These are phyloP conservation scores for Scheffersomyces lignosus DNA, from an alignment of 805 yeast species.

Conservation along the genomic window DNA sequence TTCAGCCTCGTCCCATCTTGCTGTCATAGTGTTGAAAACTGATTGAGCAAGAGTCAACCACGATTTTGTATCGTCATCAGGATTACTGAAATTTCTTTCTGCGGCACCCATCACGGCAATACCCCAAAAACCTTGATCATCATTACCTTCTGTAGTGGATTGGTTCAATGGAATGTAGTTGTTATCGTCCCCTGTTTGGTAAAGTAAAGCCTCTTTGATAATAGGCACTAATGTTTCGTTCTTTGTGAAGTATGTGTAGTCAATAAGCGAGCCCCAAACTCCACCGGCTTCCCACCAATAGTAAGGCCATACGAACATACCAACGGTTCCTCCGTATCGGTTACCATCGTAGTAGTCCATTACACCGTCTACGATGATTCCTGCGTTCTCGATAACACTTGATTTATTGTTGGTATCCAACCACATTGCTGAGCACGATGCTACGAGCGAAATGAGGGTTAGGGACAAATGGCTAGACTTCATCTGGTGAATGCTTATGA, in stretches of 20 bases:
- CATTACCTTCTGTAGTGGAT: conserved; percentile 92
- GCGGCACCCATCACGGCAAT: conserved; percentile 90
- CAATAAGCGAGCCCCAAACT: conserved; percentile 86
- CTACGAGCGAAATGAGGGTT: conserved; percentile 10
- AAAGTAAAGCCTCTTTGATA: conserved; percentile 61
- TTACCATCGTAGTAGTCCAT: conserved; percentile 79
- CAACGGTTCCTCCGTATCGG: conserved; percentile 72
- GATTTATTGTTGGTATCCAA: conserved; percentile 41
- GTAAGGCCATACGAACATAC: conserved; percentile 86
- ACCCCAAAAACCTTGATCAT: conserved; percentile 98
- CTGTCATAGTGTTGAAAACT: conserved; percentile 45
- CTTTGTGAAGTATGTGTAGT: conserved; percentile 69
- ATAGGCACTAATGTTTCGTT: conserved; percentile 64
- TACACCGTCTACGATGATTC: conserved; percentile 65
- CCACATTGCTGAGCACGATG: conserved; percentile 18
- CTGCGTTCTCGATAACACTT: conserved; percentile 56
- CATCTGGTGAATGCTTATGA: conserved; percentile 6
- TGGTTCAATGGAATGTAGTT: conserved; percentile 88
- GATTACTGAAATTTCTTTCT: conserved; percentile 76
- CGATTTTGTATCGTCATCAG: conserved; percentile 30
- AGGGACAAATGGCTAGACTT: conserved; percentile 2
- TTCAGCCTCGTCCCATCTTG: conserved; percentile 39
- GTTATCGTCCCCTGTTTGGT: conserved; percentile 65
- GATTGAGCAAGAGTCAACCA: conserved; percentile 46
- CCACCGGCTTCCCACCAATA: conserved; percentile 99